Evolutionary conservation across 1,139 yeast species (phyloP).

Genomic region (Pichia sp.): DNA sequence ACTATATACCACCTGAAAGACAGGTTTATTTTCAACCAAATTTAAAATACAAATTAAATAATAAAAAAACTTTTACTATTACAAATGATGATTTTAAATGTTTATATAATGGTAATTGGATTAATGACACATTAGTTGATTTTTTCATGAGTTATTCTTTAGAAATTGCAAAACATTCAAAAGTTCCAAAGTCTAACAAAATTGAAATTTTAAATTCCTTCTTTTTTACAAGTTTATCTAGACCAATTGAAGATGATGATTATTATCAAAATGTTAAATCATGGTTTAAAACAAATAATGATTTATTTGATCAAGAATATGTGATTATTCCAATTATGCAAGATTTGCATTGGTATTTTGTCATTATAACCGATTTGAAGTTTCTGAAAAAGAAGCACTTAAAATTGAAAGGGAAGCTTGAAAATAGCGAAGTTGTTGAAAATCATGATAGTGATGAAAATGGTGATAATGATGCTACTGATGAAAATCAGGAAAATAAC

Average conservation of each 20-base stretch:
- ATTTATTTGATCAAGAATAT: slow-evolving; percentile 53
- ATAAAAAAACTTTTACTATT: slow-evolving; percentile 44
- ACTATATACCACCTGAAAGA: slow-evolving; percentile 22
- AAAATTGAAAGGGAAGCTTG: neutral
- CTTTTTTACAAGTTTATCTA: slow-evolving; percentile 64
- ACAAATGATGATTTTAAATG: slow-evolving; percentile 60
- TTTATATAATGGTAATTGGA: slow-evolving; percentile 65
- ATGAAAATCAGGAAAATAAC: neutral
- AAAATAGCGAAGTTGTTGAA: too few species aligned
- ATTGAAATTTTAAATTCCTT: slow-evolving; percentile 76
- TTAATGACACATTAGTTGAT: slow-evolving; percentile 67
- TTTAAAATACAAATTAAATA: slow-evolving; percentile 43
- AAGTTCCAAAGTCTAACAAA: slow-evolving; percentile 26
- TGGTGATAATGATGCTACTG: neutral
- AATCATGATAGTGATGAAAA: neutral
- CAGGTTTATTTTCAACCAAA: slow-evolving; percentile 43
- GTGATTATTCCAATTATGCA: slow-evolving; percentile 81
- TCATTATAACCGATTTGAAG: slow-evolving; percentile 53
- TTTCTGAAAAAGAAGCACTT: slow-evolving; percentile 22
- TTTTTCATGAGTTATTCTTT: slow-evolving; percentile 56
- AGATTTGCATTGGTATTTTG: slow-evolving; percentile 82
- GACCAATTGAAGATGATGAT: slow-evolving; percentile 22
- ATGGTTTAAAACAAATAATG: slow-evolving; percentile 69
- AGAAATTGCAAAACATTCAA: slow-evolving; percentile 34
- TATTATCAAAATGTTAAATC: slow-evolving; percentile 62